Base-by-base conservation (phyloP, 257 asterid genomes). In the Ehretia macrophylla region DNA sequence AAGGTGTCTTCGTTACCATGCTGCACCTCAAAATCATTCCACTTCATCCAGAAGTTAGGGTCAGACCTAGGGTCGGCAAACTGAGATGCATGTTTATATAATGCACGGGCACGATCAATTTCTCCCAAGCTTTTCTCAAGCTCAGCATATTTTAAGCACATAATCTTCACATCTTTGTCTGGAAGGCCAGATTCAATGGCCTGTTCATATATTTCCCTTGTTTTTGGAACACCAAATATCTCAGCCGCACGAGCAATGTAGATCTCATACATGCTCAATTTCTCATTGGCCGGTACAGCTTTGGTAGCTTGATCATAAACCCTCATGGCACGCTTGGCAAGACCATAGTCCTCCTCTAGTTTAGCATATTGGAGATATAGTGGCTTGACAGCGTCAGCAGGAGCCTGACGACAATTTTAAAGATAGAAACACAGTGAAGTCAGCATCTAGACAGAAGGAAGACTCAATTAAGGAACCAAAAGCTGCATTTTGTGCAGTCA, bases 231-330 rank as follows among this genome's bases (percentile, higher is more conserved):
- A 53, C 99, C 96, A 51, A 81, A 93, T 59, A 89, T 85, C 60
- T 93, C 95, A 39, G 99, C 88, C 22, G 99, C 99, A 60, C 95
- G 82, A 58, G 97, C 86, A 49, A 93, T 93, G 78, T 89, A 93
- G 53, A 84, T 89, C 67, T 93, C 99, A 37, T 89, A 89, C 96
- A 86, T 89, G 75, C 87, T 85, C 70, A 93, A 72, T 62, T 93
- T 93, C 70, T 93, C 97, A 58, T 73, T 77, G 44, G 86, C 77
- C 14, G 97, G 97, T 58, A 93, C 92, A 23, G 92, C 95, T 63
- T 93, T 93, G 44, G 97, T 86, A 14, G 96, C 96, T 70, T 83
- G 85, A 82, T 79, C 84, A 54, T 93, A 89, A 1, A 89, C 97
- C 62, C 76, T 69, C 97, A 89, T 93, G 45, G 97, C 99, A 64